Conservation (phyloP, 495 filamentous ascomycete species). For the Clavariopsis aquatica region DNA sequence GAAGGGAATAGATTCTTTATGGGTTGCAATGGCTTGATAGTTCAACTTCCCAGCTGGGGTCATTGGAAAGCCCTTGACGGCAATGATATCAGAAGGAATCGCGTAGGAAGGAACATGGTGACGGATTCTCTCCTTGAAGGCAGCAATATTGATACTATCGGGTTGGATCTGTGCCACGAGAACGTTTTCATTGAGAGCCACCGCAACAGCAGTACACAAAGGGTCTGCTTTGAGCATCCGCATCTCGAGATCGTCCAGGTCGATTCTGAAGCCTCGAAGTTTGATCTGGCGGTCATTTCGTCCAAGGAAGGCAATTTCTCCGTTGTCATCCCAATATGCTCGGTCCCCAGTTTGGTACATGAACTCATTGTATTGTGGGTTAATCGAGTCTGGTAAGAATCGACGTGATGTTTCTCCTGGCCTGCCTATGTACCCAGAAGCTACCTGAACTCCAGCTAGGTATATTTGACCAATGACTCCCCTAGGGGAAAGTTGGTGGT, state of each 20-base stretch:
- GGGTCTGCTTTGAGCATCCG: conserved; percentile 41
- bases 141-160: neutral
- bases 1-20: neutral
- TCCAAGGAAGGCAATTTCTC: conserved; percentile 39
- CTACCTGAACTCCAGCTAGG: conserved; percentile 45
- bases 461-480: conserved; percentile 47
- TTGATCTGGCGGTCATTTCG: conserved; percentile 46
- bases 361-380: conserved; percentile 50
- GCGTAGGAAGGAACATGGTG: conserved; percentile 10
- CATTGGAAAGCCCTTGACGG: conserved; percentile 5
- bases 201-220: conserved; percentile 6
- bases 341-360: conserved; percentile 47
- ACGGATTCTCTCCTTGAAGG: neutral
- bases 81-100: conserved; percentile 2
- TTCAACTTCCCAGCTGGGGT: conserved; percentile 27
- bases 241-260: conserved; percentile 45
- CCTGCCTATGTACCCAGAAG: conserved; percentile 43
- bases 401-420: conserved; percentile 21
- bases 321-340: conserved; percentile 37
- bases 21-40: conserved; percentile 3
- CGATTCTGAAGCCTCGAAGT: conserved; percentile 43
- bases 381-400: conserved; percentile 47
- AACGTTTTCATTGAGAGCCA: neutral
- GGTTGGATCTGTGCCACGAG: conserved; percentile 10
- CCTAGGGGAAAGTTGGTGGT: conserved; percentile 25